Conservation (phyloP, 306 rosid genomes). For the Hippophae gyantsensis region DNA sequence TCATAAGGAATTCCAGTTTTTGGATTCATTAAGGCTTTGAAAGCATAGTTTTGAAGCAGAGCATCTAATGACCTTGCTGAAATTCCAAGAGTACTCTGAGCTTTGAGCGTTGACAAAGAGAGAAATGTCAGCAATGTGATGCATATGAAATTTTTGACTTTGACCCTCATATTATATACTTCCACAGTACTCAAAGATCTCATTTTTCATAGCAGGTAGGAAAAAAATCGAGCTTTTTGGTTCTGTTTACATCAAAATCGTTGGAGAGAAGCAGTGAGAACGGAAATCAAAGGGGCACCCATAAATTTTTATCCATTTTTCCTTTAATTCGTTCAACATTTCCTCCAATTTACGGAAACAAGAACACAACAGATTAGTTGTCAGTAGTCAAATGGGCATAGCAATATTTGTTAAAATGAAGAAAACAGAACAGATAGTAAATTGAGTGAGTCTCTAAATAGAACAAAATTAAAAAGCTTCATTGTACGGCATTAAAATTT, state of each 20-base stretch:
- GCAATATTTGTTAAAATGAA: not conserved
- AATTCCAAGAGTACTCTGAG: conserved; percentile 10
- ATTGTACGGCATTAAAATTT: not conserved
- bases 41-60: conserved; percentile 39
- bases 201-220: not conserved
- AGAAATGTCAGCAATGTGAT: conserved; percentile 14
- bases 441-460: not conserved
- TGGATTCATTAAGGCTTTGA: conserved; percentile 25
- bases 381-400: not conserved
- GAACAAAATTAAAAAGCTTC: not conserved
- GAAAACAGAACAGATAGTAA: not conserved
- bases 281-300: too few relatives aligned
- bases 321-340: too few relatives aligned
- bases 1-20: conserved; percentile 28
- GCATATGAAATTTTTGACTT: conserved; percentile 11
- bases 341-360: too few relatives aligned
- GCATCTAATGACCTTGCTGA: conserved; percentile 32
- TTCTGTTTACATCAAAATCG: not conserved
- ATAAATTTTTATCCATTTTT: too few relatives aligned
- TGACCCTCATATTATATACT: conserved; percentile 21
- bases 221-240: not conserved
- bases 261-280: too few relatives aligned
- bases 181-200: not conserved
- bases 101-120: conserved; percentile 8
- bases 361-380: too few relatives aligned